phyloP scores from a whole-genome alignment of 768 basidiomycete species.

The Calocybe cyanea region DNA sequence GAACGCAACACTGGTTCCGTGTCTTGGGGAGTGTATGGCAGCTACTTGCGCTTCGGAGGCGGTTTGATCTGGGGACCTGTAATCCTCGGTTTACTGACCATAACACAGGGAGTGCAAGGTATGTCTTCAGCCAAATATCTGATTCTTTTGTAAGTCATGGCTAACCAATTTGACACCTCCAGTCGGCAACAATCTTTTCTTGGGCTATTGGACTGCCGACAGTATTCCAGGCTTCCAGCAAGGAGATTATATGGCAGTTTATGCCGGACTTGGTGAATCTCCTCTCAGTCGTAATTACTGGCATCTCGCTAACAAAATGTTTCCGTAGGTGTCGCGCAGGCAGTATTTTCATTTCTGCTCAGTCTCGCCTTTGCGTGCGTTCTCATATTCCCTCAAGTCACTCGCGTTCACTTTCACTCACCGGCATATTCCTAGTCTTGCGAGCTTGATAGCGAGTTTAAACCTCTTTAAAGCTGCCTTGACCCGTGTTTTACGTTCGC shows the following conservation, averaged over 20 bases:
- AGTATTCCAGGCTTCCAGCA: slow-evolving; percentile 52
- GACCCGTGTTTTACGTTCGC: slow-evolving; percentile 52
- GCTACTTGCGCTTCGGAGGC: slow-evolving; percentile 46
- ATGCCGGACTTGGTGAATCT: slow-evolving; percentile 39
- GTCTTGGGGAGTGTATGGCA: slow-evolving; percentile 41
- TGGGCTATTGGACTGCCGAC: slow-evolving; percentile 68
- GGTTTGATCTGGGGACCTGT: slow-evolving; percentile 45
- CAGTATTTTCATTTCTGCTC: slow-evolving; percentile 46
- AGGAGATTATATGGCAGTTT: slow-evolving; percentile 66
- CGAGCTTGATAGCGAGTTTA: slow-evolving; percentile 37
- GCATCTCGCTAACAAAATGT: neutral
- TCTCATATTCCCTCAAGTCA: neutral
- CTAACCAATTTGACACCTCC: neutral
- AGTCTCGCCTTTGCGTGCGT: slow-evolving; percentile 46
- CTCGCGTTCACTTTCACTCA: neutral
- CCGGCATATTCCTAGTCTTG: slow-evolving; percentile 29
- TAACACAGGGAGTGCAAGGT: slow-evolving; percentile 54
- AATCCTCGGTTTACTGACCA: slow-evolving; percentile 37
- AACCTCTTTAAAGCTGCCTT: slow-evolving; percentile 55
- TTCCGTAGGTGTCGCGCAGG: slow-evolving; percentile 40
- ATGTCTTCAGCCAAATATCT: neutral
- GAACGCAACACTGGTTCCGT: slow-evolving; percentile 56
- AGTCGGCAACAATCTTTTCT: slow-evolving; percentile 65
- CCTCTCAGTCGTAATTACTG: neutral
- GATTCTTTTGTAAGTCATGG: neutral